A percentile compares a stretch with the other conserved stretches of the same genome.
These are phyloP conservation scores for Aegilops sharonensis DNA, from an alignment of 176 grass and related monocot species.

Conservation along the genomic window DNA sequence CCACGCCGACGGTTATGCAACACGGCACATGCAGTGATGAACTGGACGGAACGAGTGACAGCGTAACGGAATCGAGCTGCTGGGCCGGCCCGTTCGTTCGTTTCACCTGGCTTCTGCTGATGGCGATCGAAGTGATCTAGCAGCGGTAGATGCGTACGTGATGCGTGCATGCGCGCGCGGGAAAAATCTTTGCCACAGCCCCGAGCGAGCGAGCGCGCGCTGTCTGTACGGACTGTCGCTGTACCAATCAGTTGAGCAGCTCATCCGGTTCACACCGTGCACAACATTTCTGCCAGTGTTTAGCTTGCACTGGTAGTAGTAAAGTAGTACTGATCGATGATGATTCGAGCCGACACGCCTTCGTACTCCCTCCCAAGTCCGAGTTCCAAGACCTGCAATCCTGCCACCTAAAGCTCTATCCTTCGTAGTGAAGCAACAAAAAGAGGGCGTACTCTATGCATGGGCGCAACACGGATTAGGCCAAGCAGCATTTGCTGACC, in stretches of 20 bases:
- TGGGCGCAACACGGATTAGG: constrained; percentile 15
- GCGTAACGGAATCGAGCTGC: background rate
- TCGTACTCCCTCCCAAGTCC: background rate
- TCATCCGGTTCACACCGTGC: background rate
- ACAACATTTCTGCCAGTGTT: background rate
- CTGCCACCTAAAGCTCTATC: background rate
- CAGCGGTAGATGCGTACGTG: too few species aligned
- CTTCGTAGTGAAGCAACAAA: background rate
- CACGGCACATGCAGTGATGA: background rate
- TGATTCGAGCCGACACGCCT: background rate
- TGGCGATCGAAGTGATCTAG: background rate
- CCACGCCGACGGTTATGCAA: constrained; percentile 15
- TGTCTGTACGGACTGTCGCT: background rate
- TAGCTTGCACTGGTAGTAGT: background rate
- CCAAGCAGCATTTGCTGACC: constrained; percentile 32
- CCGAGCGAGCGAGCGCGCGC: background rate
- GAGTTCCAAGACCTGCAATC: background rate
- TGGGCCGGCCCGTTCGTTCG: background rate
- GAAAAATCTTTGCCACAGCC: background rate
- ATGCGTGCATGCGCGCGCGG: background rate
- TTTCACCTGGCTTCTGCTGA: background rate
- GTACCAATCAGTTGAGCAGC: background rate
- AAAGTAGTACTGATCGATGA: background rate
- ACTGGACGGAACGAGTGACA: background rate
- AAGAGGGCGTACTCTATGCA: background rate